Evolutionary conservation across 2,329 filamentous ascomycete genomes (phyloP).

Genomic region (Aspergillus aculeatus): DNA sequence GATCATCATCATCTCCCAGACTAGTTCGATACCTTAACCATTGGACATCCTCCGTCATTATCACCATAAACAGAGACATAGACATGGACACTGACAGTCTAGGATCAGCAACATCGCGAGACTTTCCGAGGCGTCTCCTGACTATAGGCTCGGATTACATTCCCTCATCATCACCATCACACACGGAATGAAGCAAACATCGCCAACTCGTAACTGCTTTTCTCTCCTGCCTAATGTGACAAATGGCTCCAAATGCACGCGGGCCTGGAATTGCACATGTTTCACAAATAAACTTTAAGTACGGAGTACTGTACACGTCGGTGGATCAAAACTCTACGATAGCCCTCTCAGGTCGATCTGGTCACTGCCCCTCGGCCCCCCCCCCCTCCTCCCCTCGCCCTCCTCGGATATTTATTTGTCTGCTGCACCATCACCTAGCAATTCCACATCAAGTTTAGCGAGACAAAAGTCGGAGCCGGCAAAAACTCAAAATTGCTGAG

Average conservation of each 20-base stretch:
- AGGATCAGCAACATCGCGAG: background rate
- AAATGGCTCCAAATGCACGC: background rate
- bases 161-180: background rate
- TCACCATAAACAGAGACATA: no score
- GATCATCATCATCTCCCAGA: background rate
- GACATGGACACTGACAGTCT: no score
- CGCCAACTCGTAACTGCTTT: background rate
- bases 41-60: background rate
- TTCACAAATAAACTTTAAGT: slow-evolving; percentile 7
- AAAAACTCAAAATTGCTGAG: background rate
- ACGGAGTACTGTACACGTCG: slow-evolving; percentile 1
- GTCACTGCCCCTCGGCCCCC: background rate
- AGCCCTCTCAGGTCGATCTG: background rate
- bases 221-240: slow-evolving; percentile 4
- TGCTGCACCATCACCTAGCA: background rate
- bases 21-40: background rate
- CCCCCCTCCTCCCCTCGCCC: background rate
- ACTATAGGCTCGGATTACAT: slow-evolving; percentile 2
- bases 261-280: slow-evolving; percentile 1
- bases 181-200: background rate
- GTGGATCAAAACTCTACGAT: slow-evolving; percentile 3
- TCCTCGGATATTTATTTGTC: background rate
- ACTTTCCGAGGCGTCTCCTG: background rate
- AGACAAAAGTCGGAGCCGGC: background rate
- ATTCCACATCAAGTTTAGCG: background rate